A percentile compares a stretch with the other conserved stretches of the same genome.
Conservation (phyloP, 83 land plant genomes). For the Picea engelmannii region DNA sequence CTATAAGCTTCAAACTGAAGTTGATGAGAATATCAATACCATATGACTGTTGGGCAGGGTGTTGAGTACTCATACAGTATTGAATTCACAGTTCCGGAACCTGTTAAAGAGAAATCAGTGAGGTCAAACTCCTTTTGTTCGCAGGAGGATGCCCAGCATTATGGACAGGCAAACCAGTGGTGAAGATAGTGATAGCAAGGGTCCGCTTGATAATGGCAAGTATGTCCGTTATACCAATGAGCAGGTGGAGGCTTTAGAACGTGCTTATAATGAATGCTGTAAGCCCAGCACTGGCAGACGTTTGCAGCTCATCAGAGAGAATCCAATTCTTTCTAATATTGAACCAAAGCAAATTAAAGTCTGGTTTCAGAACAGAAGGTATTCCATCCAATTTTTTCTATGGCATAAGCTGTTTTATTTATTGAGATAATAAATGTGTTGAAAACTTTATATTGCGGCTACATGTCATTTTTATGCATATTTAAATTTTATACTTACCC, state of each 20-base stretch:
- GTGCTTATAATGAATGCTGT: conserved; percentile 88
- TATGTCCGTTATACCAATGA: conserved; percentile 91
- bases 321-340: conserved; percentile 86
- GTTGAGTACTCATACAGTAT: background rate
- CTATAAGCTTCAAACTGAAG: conserved; percentile 6
- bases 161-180: conserved; percentile 10
- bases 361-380: conserved; percentile 97
- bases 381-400: conserved; percentile 13
- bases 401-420: background rate
- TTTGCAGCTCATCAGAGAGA: conserved; percentile 87
- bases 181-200: conserved; percentile 20
- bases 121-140: background rate
- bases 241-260: conserved; percentile 95
- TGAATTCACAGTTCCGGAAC: background rate
- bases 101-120: background rate
- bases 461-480: background rate
- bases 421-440: conserved; percentile 2
- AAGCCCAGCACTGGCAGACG: conserved; percentile 90
- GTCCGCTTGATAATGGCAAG: conserved; percentile 39
- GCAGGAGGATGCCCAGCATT: conserved; percentile 19
- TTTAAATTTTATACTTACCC: background rate
- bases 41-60: background rate
- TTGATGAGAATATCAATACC: background rate
- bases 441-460: background rate
- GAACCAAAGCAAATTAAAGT: conserved; percentile 99